Percentiles rank a stretch among this genome's conserved stretches.
Conservation (phyloP, 352 stramenopile species). For the Phytophthora multivora region DNA sequence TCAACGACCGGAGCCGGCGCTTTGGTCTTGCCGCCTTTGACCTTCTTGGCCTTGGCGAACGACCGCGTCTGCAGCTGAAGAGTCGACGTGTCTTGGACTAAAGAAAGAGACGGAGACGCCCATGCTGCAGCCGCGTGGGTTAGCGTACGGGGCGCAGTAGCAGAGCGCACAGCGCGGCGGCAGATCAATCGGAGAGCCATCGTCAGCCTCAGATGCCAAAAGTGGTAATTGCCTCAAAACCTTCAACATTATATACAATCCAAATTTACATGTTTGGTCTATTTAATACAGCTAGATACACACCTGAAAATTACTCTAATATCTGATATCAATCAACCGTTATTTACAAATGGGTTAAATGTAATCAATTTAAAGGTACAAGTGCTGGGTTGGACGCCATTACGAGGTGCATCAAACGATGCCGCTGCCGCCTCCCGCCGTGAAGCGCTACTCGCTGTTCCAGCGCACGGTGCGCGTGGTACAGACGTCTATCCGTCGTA, state of each 20-base stretch:
- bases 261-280: neutral
- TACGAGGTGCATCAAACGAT: conserved; percentile 11
- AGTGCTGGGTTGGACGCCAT: neutral
- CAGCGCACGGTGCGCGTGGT: conserved; percentile 70
- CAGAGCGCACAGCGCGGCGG: conserved; percentile 26
- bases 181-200: conserved; percentile 43
- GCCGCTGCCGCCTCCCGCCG: conserved; percentile 6
- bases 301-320: too few relatives aligned
- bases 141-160: conserved; percentile 16
- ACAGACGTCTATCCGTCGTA: conserved; percentile 64
- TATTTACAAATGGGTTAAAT: neutral
- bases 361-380: neutral
- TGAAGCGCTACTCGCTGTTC: conserved; percentile 80
- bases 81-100: neutral
- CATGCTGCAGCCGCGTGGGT: conserved; percentile 7
- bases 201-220: conserved; percentile 5
- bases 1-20: conserved; percentile 5
- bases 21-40: conserved; percentile 48
- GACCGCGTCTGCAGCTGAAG: conserved; percentile 38
- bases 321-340: too few relatives aligned
- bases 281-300: neutral
- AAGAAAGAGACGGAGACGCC: conserved; percentile 6
- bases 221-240: neutral
- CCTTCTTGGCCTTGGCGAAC: conserved; percentile 80
- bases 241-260: neutral